Evolutionary conservation across 257 asterid genomes (phyloP), one percentile per base, ranked within the genome.

Genomic region (Scutellaria minor): DNA sequence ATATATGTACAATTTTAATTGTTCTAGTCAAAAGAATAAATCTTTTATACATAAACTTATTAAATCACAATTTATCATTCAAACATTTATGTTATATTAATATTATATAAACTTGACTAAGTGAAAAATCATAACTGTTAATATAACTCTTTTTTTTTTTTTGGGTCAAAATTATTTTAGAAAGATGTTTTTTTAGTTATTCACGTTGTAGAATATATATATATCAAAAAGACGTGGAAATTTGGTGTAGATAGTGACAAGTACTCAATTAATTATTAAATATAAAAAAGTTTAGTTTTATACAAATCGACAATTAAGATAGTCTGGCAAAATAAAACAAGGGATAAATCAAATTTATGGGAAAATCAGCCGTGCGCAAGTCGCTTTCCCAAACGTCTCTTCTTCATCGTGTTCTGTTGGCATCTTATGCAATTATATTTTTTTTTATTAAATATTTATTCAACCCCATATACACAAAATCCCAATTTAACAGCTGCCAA

Each of bases 321-420:
- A 18, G 37, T 37, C 3, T 39, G 37, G 15, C 46, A 42, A 67
- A 44, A 68, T 39, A 60, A 72, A 72, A 47, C 62, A 61, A 61
- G 1, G 51, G 60, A 59, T 35, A 53, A 12, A 22, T 66, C 24
- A 31, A 7, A 4, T 35, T 40, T 35, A 31, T 11, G 71, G 74
- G 35, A 57, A 61, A 70, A 40, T 13, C 60, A 79, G 73, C 74
- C 79, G 77, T 74, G 79, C 47, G 79, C 53, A 42, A 70, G 83
- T 79, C 77, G 77, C 61, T 70, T 74, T 74, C 72, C 66, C 10
- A 10, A 67, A 42, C 63, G 68, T 10, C 42, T 41, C 12, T 31
- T 27, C 56, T 45, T 71, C 78, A 45, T 73, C 68, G 73, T 74
- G 15, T 68, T 63, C 24, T 41, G 20, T 79, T 79, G 71, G 74